A percentile compares a stretch with the other conserved stretches of the same genome.
Conservation (phyloP, 208 protist species). For the Chromosphaera perkinsii region DNA sequence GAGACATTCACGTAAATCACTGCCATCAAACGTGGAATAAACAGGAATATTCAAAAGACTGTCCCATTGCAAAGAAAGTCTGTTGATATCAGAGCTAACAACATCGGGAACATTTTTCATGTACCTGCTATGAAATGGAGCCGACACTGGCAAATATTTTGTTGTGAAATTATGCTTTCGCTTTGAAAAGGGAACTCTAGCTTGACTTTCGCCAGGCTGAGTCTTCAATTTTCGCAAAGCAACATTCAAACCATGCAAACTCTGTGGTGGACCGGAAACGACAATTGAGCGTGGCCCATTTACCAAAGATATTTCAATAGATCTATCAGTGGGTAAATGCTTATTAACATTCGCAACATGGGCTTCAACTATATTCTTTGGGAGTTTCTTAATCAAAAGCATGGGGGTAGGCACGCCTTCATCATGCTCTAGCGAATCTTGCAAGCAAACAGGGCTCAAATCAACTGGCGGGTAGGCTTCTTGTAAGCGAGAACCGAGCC, state of each 20-base stretch:
- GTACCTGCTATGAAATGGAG: conserved; percentile 57
- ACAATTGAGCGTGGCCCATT: conserved; percentile 27
- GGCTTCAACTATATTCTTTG: conserved; percentile 22
- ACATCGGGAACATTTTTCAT: conserved; percentile 20
- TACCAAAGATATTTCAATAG: conserved; percentile 42
- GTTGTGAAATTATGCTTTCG: conserved; percentile 46
- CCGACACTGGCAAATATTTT: conserved; percentile 55
- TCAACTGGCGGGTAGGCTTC: conserved; percentile 36
- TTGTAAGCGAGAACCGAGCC: conserved; percentile 49
- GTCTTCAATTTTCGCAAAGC: conserved; percentile 29
- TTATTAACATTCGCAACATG: conserved; percentile 50
- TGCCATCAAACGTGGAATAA: conserved; percentile 45
- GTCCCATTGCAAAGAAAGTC: conserved; percentile 8
- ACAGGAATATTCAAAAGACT: conserved; percentile 44
- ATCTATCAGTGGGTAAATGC: conserved; percentile 35
- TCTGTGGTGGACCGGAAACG: conserved; percentile 48
- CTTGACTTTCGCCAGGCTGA: conserved; percentile 33
- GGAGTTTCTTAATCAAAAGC: conserved; percentile 19
- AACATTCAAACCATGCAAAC: conserved; percentile 47
- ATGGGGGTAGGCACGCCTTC: conserved; percentile 9
- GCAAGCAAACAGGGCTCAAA: conserved; percentile 32
- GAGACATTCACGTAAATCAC: conserved; percentile 21
- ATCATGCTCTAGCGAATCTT: conserved; percentile 43
- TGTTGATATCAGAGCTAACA: conserved; percentile 8
- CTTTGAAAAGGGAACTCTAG: conserved; percentile 57